These are phyloP conservation scores for Solanum gracilifrons DNA, from an alignment of 257 asterid species.

Conservation along the genomic window DNA sequence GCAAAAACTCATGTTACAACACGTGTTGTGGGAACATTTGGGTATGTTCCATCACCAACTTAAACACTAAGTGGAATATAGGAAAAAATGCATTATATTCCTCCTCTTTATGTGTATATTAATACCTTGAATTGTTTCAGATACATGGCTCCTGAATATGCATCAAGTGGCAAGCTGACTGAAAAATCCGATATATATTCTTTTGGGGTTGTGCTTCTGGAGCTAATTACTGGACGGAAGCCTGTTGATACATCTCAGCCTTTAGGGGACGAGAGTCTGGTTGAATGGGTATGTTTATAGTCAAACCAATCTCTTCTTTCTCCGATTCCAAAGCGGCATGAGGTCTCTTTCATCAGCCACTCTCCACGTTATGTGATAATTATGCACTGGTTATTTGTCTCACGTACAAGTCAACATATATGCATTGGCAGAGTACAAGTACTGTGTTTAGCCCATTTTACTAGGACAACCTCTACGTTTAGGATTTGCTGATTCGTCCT, in stretches of 20 bases:
- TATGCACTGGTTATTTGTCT: neutral
- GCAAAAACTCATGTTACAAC: constrained; percentile 70
- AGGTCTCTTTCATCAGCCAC: neutral
- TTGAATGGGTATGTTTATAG: constrained; percentile 74
- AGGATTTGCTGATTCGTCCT: neutral
- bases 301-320: neutral
- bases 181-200: constrained; percentile 84
- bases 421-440: neutral
- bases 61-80: neutral
- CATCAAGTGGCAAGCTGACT: constrained; percentile 85
- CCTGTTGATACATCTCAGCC: constrained; percentile 93
- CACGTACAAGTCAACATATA: neutral
- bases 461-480: neutral
- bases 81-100: neutral
- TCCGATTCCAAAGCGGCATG: neutral
- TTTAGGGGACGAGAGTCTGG: constrained; percentile 82
- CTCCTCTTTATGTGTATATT: neutral
- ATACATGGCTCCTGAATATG: constrained; percentile 98
- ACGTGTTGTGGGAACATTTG: constrained; percentile 93
- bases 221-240: constrained; percentile 81
- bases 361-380: neutral
- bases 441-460: neutral
- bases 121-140: constrained; percentile 23
- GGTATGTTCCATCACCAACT: constrained; percentile 30
- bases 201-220: constrained; percentile 88